Evolutionary conservation across 441 rosid genomes (phyloP), one percentile per base, ranked within the genome.

Genomic region (Aquilaria agallochum): DNA sequence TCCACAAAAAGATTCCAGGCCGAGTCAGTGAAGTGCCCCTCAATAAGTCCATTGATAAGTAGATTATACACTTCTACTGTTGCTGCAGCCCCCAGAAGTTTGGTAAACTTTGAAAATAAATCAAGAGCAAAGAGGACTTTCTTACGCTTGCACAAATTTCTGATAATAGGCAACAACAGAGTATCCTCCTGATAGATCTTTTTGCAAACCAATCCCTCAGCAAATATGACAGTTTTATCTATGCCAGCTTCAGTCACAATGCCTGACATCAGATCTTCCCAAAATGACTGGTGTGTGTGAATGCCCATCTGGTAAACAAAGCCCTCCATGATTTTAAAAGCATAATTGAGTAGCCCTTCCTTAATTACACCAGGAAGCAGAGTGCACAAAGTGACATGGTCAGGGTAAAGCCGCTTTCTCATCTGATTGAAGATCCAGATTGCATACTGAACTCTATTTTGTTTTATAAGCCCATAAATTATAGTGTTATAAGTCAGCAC

Each of bases 361-460:
- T 84, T 89, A 12, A 94, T 82, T 73, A 91, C 69, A 64, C 92
- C 90, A 44, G 96, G 97, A 69, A 91, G 88, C 60, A 94, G 88
- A 56, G 99, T 91, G 80, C 87, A 94, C 66, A 94, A 65, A 34
- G 94, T 91, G 50, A 94, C 91, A 74, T 70, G 74, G 73, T 94
- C 97, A 67, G 96, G 96, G 52, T 60, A 67, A 13, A 89, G 78
- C 15, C 69, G 64, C 68, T 94, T 91, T 79, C 78, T 89, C 99
- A 91, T 94, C 79, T 91, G 97, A 78, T 77, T 87, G 77, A 85
- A 94, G 68, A 94, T 65, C 89, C 87, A 83, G 69, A 94, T 76
- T 50, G 96, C 97, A 14, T 72, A 73, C 72, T 65, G 56, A 55
- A 83, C 80, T 66, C 73, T 74, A 56, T 81, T 80, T 55, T 74